Conservation (phyloP, 768 basidiomycete genomes). For the Pleurotus cornucopiae region DNA sequence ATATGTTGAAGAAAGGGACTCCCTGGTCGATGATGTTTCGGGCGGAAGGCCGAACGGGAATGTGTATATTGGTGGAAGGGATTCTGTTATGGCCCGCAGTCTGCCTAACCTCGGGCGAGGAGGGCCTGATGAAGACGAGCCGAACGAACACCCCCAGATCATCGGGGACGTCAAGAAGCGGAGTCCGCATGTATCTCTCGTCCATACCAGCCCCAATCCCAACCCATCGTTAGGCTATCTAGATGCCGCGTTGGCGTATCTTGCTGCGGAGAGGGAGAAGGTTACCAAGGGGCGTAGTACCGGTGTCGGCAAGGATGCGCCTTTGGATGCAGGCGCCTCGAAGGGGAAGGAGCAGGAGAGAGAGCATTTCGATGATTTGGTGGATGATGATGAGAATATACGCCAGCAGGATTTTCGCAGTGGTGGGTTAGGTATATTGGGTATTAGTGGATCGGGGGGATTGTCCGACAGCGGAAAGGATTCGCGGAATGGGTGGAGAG, state of each 20-base stretch:
- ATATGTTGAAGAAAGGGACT: background rate
- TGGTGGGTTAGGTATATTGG: conserved; percentile 3
- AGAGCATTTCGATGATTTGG: background rate
- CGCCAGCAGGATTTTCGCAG: conserved; percentile 5
- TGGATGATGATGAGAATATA: background rate
- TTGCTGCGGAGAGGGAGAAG: conserved; percentile 65
- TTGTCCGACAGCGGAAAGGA: background rate
- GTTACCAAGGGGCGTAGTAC: conserved; percentile 43
- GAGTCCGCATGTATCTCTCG: background rate
- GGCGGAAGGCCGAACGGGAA: background rate
- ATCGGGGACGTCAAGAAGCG: background rate
- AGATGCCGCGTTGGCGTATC: conserved; percentile 70
- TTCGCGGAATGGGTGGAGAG: conserved; percentile 21
- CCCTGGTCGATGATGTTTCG: background rate
- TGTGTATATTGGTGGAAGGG: background rate
- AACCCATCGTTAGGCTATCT: conserved; percentile 69
- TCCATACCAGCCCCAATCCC: conserved; percentile 19
- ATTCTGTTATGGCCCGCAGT: conserved; percentile 5
- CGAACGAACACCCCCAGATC: background rate
- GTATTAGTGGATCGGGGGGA: background rate
- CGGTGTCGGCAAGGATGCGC: conserved; percentile 23
- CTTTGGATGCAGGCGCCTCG: background rate
- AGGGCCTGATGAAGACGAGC: background rate
- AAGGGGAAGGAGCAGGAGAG: background rate
- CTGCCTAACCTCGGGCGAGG: conserved; percentile 2